Evolutionary conservation across 192 early-diverging fungal genomes (phyloP).

Genomic region (Gryganskiella cystojenkinii): DNA sequence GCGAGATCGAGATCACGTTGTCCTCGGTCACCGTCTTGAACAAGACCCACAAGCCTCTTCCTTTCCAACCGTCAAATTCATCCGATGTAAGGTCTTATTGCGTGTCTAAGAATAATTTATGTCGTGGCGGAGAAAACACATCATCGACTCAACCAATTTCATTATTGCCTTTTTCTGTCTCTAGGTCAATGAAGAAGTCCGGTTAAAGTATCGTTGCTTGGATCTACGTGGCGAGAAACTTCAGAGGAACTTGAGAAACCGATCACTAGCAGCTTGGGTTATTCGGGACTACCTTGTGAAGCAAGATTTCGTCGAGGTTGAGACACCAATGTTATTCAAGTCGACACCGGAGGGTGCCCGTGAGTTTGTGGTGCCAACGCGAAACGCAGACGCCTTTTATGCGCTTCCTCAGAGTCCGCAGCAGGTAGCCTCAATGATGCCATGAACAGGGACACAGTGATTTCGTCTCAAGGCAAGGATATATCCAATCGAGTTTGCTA

Average conservation of each 20-base stretch:
- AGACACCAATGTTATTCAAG: conserved; percentile 92
- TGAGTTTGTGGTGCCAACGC: conserved; percentile 94
- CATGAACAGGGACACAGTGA: background rate
- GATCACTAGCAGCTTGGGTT: conserved; percentile 73
- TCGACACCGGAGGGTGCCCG: conserved; percentile 93
- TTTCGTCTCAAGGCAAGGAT: background rate
- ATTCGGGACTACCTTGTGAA: conserved; percentile 77
- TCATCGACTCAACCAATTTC: background rate
- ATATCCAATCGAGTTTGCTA: too few species aligned
- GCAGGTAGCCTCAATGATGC: conserved; percentile 58
- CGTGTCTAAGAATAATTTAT: conserved; percentile 4
- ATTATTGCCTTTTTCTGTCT: background rate
- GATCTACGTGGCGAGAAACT: conserved; percentile 84
- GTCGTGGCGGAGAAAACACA: conserved; percentile 28
- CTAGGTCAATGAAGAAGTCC: conserved; percentile 81
- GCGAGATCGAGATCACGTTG: conserved; percentile 80
- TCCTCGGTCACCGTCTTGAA: conserved; percentile 73
- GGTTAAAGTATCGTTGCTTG: conserved; percentile 80
- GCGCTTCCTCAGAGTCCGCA: conserved; percentile 94
- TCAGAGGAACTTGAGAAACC: conserved; percentile 77
- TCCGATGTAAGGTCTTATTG: conserved; percentile 53
- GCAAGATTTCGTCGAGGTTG: conserved; percentile 88
- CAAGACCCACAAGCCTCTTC: conserved; percentile 65
- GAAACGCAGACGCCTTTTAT: conserved; percentile 78
- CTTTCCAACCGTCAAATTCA: conserved; percentile 67